Percentiles rank a stretch among this genome's conserved stretches.
Evolutionary conservation across 2,329 filamentous ascomycete species (phyloP).

Genomic region (Penicillium sp.): DNA sequence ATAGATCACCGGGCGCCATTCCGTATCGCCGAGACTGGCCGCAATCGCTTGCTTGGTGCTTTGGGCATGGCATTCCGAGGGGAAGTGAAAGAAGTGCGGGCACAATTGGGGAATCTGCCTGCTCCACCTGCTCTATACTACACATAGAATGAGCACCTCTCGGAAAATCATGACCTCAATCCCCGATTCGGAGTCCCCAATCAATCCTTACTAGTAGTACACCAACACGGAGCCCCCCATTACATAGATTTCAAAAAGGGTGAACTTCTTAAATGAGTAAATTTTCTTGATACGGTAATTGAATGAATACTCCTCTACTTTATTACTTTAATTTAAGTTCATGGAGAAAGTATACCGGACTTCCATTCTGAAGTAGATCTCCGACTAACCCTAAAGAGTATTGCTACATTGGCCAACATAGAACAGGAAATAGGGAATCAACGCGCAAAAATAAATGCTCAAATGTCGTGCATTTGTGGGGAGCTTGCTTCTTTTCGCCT

Average conservation of each 20-base stretch:
- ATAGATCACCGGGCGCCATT: not conserved
- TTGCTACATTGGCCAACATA: constrained; percentile 21
- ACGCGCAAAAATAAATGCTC: constrained; percentile 11
- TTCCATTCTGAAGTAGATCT: constrained; percentile 17
- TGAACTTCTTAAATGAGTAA: too few species aligned
- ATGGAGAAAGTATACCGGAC: constrained; percentile 9
- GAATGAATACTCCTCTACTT: too few species aligned
- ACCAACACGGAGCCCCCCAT: too few species aligned
- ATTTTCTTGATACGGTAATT: too few species aligned
- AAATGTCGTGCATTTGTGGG: constrained; percentile 16
- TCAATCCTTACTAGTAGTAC: not conserved
- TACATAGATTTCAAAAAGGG: too few species aligned
- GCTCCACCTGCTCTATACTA: constrained; percentile 2
- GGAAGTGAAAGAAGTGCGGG: not conserved
- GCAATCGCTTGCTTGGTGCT: constrained; percentile 3
- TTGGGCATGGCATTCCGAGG: constrained; percentile 15
- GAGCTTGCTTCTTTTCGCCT: constrained; percentile 15
- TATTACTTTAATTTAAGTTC: too few species aligned
- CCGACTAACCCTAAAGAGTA: constrained; percentile 16
- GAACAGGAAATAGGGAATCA: constrained; percentile 18
- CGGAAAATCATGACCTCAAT: not conserved
- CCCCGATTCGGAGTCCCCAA: not conserved
- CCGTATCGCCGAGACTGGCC: constrained; percentile 21
- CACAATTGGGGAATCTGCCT: not conserved
- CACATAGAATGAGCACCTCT: constrained; percentile 3